phyloP scores from a whole-genome alignment of 2,329 filamentous ascomycete genomes.

The Fusarium coffeatum region DNA sequence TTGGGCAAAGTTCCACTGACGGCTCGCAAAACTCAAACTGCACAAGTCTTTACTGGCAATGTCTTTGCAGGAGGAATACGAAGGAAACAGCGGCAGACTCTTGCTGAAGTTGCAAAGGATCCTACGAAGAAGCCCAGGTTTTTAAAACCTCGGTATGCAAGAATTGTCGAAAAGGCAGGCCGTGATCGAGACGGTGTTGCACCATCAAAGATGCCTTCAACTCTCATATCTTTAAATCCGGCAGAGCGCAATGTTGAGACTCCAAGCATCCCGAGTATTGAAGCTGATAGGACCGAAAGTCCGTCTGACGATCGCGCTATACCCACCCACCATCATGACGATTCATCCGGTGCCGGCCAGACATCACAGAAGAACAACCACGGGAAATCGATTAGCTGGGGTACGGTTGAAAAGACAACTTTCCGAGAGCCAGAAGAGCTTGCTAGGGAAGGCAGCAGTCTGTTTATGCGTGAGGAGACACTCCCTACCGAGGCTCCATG shows the following conservation, averaged over 20 bases:
- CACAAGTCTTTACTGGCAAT: slow-evolving; percentile 49
- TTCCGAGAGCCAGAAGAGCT: slow-evolving; percentile 43
- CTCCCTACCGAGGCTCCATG: neutral
- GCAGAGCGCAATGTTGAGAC: slow-evolving; percentile 11
- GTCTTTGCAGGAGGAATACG: slow-evolving; percentile 60
- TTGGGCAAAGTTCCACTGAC: slow-evolving; percentile 10
- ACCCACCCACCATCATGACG: slow-evolving; percentile 5
- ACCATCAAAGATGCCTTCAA: slow-evolving; percentile 51
- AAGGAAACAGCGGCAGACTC: slow-evolving; percentile 50
- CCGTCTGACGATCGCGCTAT: slow-evolving; percentile 9
- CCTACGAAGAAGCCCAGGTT: slow-evolving; percentile 55
- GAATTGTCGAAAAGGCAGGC: slow-evolving; percentile 56
- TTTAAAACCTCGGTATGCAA: slow-evolving; percentile 53
- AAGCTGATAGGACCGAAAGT: slow-evolving; percentile 26
- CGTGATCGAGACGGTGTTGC: slow-evolving; percentile 59
- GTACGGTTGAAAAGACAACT: slow-evolving; percentile 27
- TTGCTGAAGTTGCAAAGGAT: slow-evolving; percentile 57
- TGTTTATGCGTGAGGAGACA: slow-evolving; percentile 37
- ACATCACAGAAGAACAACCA: slow-evolving; percentile 25
- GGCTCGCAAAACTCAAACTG: slow-evolving; percentile 22
- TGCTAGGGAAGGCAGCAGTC: slow-evolving; percentile 39
- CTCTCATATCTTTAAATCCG: slow-evolving; percentile 49
- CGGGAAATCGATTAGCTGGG: slow-evolving; percentile 47
- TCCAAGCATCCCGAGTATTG: neutral
- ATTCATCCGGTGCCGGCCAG: neutral